phyloP scores from a whole-genome alignment of 192 early-diverging fungal species.

The Entrophospora sp. region DNA sequence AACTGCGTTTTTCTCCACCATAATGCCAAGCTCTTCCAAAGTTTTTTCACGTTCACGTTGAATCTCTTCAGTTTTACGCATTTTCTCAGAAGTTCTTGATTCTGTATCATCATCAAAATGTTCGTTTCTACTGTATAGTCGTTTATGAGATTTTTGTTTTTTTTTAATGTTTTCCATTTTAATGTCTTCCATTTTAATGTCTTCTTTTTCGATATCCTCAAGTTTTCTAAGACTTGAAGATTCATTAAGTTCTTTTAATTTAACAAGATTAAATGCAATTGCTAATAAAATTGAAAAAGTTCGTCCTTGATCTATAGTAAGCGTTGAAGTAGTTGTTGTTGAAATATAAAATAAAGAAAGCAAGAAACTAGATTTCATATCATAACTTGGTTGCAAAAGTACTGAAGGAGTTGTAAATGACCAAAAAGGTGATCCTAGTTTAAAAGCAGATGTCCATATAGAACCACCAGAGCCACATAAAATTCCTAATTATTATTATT shows the following conservation, averaged over 20 bases:
- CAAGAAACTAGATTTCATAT: conserved; percentile 6
- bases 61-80: too few relatives aligned
- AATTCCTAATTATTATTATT: too few relatives aligned
- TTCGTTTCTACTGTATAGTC: too few relatives aligned
- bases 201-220: too few relatives aligned
- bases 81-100: too few relatives aligned
- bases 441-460: neutral
- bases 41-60: too few relatives aligned
- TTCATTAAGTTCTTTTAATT: neutral
- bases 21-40: too few relatives aligned
- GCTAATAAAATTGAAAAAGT: neutral
- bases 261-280: neutral
- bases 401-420: neutral
- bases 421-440: neutral
- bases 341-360: conserved; percentile 6
- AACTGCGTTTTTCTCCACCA: too few relatives aligned
- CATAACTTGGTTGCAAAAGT: conserved; percentile 7
- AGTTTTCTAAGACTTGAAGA: too few relatives aligned
- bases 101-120: too few relatives aligned
- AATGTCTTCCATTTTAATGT: too few relatives aligned
- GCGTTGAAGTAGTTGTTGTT: neutral
- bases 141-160: conserved; percentile 39
- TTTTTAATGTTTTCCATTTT: conserved; percentile 49
- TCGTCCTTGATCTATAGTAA: conserved; percentile 3
- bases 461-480: conserved; percentile 7